Evolutionary conservation across 192 early-diverging fungal species (phyloP), one percentile per base, ranked within the genome.

Genomic region (Obelidium mucronatum): DNA sequence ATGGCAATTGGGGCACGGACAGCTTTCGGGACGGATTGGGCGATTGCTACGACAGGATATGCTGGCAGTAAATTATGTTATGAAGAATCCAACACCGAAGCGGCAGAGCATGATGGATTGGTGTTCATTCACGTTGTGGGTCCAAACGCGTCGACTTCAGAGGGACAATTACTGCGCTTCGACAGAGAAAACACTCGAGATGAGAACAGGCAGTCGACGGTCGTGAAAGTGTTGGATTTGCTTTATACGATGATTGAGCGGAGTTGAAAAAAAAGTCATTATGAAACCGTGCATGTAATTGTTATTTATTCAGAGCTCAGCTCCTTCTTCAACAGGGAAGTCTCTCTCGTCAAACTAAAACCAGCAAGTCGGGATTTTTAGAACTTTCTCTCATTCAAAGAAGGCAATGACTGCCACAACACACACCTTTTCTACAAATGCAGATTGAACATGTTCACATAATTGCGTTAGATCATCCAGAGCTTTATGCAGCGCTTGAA

Each of bases 401-500:
- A 60, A 60, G 67, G 67, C 26, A 42, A 6, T 48, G 19, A 19
- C 44, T 15, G 24, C 33, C 0, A 53, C 67, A 48, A 48, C 13
- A 34, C 53, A 53, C 54, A 78, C 77, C 37, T 78, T 71, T 36
- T 71, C 77, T 30, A 26, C 19, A 65, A 73, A 73, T 51, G 55
- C 8, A 17, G 51, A 55, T n/a, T 76, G 59, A 15, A 97, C 83
- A 72, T 96, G 87, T 39, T 86, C 82, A 72, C 89, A 92, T 37
- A 97, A 76, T 3, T 89, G 82, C 30, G 85, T 86, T 53, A 99
- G 78, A 78, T 99, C 95, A 40, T 92, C 90, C 11, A 99, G 79
- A 22, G 96, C 97, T 79, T 94, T 94, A 79, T 91, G 80, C 68
- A 99, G 80, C 8, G 95, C 94, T 3, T 95, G 90, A 31, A 94